Conservation (phyloP, 78 protist species). For the Dictyostelium firmibasis region DNA sequence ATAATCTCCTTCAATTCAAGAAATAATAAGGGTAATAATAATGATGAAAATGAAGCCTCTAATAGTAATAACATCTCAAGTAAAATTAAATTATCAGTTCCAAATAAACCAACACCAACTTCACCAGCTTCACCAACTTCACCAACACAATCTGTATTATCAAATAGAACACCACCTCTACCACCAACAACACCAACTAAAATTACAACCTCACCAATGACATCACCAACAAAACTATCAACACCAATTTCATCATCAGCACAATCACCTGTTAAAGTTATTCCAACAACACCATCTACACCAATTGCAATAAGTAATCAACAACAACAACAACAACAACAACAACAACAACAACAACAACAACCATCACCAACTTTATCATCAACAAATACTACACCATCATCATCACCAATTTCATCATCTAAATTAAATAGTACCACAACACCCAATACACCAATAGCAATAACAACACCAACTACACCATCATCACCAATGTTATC, state of each 20-base stretch:
- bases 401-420: background rate
- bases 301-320: background rate
- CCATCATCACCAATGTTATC: background rate
- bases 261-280: background rate
- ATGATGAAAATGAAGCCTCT: background rate
- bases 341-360: constrained; percentile 3
- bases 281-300: background rate
- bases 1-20: background rate
- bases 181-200: constrained; percentile 22
- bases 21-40: background rate
- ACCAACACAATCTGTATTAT: background rate
- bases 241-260: background rate
- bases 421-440: background rate
- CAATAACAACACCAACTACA: background rate
- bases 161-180: constrained; percentile 2
- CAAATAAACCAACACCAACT: background rate
- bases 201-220: background rate
- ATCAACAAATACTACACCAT: background rate
- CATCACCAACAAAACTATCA: constrained; percentile 3
- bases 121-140: background rate
- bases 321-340: background rate
- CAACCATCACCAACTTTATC: constrained; percentile 17
- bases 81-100: background rate
- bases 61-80: background rate
- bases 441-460: background rate